Percentiles rank a stretch among this genome's conserved stretches.
These are phyloP conservation scores for Rubia balearica DNA, from an alignment of 305 asterid species.

Conservation along the genomic window DNA sequence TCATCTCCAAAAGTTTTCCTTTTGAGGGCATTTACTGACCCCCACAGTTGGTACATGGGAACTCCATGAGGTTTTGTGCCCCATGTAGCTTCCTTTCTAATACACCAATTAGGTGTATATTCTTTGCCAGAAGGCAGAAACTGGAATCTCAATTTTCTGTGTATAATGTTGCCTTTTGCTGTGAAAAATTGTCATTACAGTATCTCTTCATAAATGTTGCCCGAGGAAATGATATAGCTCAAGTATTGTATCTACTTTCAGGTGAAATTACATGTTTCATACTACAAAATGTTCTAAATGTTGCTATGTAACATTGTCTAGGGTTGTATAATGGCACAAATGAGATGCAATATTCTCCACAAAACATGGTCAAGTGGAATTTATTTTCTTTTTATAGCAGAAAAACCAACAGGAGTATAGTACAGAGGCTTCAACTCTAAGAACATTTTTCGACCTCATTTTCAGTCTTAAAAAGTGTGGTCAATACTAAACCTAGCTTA, in stretches of 20 bases:
- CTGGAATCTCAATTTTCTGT: neutral
- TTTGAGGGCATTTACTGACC: conserved; percentile 12
- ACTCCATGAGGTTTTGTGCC: conserved; percentile 17
- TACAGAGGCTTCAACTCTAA: neutral
- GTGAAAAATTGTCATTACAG: neutral
- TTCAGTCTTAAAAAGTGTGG: neutral
- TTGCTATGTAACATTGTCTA: too few species aligned
- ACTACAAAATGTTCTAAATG: too few species aligned
- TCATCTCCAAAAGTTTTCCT: conserved; percentile 10
- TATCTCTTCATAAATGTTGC: neutral
- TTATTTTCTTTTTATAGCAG: neutral
- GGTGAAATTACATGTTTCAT: too few species aligned
- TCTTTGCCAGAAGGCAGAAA: conserved; percentile 12
- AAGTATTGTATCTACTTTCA: too few species aligned
- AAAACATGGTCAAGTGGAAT: neutral
- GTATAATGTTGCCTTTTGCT: conserved; percentile 11
- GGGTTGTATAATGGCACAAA: too few species aligned
- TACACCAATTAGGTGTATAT: conserved; percentile 23
- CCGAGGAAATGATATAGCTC: neutral
- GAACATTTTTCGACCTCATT: too few species aligned
- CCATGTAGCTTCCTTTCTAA: neutral
- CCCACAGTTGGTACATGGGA: conserved; percentile 18
- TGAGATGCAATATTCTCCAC: neutral
- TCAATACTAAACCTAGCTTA: neutral
- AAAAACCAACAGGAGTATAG: neutral